These are phyloP conservation scores for Penicillium sp. DNA, from an alignment of 2,329 filamentous ascomycete genomes.

Conservation along the genomic window DNA sequence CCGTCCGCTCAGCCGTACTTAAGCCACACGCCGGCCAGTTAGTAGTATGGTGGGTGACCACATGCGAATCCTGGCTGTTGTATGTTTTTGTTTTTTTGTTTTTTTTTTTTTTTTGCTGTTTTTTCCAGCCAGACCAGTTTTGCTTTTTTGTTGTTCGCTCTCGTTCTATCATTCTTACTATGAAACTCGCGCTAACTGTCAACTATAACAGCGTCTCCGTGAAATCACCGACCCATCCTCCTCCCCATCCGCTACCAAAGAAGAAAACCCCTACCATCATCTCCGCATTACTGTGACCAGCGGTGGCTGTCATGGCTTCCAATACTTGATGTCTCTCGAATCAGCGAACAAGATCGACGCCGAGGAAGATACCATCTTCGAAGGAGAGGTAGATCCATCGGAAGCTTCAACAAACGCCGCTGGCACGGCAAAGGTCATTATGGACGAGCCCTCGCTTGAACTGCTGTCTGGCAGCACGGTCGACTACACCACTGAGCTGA, in stretches of 20 bases:
- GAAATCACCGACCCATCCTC: conserved; percentile 69
- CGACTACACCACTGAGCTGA: conserved; percentile 95
- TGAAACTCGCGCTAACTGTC: conserved; percentile 11
- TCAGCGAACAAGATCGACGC: conserved; percentile 60
- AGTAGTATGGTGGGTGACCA: conserved; percentile 57
- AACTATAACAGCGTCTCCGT: conserved; percentile 64
- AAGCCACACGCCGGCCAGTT: conserved; percentile 54
- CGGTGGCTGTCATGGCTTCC: conserved; percentile 96
- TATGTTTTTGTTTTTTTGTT: conserved; percentile 45
- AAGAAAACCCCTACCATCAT: conserved; percentile 75
- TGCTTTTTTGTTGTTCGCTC: conserved; percentile 10
- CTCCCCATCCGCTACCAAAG: conserved; percentile 41
- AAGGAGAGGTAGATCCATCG: conserved; percentile 59
- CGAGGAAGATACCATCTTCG: conserved; percentile 88
- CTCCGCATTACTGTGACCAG: conserved; percentile 92
- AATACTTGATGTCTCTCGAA: conserved; percentile 91
- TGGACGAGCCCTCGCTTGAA: conserved; percentile 86
- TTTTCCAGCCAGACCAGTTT: conserved; percentile 12
- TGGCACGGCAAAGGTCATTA: conserved; percentile 75
- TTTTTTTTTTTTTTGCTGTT: conserved; percentile 24
- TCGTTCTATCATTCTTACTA: conserved; percentile 1
- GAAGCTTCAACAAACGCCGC: conserved; percentile 46
- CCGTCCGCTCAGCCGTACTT: conserved; percentile 55
- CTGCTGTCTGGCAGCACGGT: conserved; percentile 91
- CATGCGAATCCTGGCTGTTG: conserved; percentile 54